Conservation (phyloP, 345 rosid genomes). For the Mangifera indica region DNA sequence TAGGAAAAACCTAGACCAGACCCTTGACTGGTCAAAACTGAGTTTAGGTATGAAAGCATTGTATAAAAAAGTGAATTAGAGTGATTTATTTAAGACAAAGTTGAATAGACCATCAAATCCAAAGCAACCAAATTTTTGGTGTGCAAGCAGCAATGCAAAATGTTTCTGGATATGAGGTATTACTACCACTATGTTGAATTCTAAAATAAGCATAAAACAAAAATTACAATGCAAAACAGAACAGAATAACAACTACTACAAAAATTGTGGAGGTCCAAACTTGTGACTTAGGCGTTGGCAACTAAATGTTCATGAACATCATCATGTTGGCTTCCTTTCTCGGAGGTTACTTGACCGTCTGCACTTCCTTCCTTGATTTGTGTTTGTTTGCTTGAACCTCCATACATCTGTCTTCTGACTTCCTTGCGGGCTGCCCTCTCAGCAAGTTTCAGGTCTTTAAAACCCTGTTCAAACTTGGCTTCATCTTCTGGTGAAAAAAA, state of each 20-base stretch:
- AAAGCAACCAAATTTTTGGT: background rate
- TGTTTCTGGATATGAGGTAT: background rate
- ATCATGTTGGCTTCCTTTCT: conserved; percentile 30
- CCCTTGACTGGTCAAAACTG: no score
- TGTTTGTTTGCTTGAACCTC: conserved; percentile 34
- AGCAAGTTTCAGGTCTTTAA: conserved; percentile 66
- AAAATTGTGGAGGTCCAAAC: conserved; percentile 13
- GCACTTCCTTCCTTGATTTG: conserved; percentile 30
- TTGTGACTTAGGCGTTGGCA: conserved; percentile 34
- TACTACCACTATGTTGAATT: background rate
- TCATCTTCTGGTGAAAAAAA: conserved; percentile 76
- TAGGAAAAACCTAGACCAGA: no score
- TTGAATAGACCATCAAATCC: background rate
- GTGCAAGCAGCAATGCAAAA: background rate
- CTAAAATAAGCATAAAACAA: background rate
- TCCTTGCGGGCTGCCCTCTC: conserved; percentile 66
- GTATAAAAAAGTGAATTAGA: background rate
- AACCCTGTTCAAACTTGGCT: conserved; percentile 70
- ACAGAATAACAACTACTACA: background rate
- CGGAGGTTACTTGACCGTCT: conserved; percentile 13
- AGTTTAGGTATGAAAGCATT: no score
- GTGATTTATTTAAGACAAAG: background rate
- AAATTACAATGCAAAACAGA: background rate
- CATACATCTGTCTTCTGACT: conserved; percentile 54
- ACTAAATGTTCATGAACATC: conserved; percentile 41